Conservation (phyloP, 495 filamentous ascomycete genomes). For the Letharia columbiana region DNA sequence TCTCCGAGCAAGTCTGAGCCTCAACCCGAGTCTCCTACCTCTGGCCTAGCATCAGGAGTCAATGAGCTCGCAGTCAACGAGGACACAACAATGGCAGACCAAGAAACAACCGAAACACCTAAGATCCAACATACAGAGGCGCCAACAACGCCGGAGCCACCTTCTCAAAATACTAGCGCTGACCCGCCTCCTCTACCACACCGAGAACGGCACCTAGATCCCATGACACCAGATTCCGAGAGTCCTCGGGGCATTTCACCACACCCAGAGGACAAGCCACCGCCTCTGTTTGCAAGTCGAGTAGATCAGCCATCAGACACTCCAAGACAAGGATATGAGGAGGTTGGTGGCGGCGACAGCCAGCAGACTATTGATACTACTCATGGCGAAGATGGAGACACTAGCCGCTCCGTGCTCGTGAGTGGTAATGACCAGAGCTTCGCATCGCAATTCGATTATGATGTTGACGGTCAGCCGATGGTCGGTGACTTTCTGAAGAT, state of each 20-base stretch:
- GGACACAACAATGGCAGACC: conserved; percentile 33
- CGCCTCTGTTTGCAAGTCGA: conserved; percentile 49
- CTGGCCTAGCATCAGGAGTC: conserved; percentile 44
- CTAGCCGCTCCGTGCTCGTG: conserved; percentile 24
- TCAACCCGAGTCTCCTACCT: conserved; percentile 41
- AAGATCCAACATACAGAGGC: conserved; percentile 3
- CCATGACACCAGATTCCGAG: conserved; percentile 12
- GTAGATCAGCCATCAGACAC: conserved; percentile 18
- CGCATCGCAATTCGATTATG: conserved; percentile 46
- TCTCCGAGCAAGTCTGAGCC: conserved; percentile 26
- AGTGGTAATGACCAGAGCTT: conserved; percentile 32
- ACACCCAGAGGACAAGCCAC: conserved; percentile 57
- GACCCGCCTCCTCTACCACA: conserved; percentile 26
- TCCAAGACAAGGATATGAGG: conserved; percentile 22
- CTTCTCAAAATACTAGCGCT: neutral
- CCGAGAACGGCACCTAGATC: conserved; percentile 20
- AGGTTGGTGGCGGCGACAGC: conserved; percentile 24
- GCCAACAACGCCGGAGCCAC: conserved; percentile 13
- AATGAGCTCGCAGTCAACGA: conserved; percentile 44
- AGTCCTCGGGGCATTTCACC: conserved; percentile 36
- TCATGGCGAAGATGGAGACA: conserved; percentile 28
- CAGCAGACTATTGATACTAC: conserved; percentile 26
- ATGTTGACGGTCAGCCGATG: conserved; percentile 67
- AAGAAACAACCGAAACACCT: conserved; percentile 13
- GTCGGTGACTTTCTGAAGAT: conserved; percentile 97